Percentiles rank a stretch among this genome's conserved stretches.
These are phyloP conservation scores for Quambalaria eucalypti DNA, from an alignment of 1,284 basidiomycete species.

Conservation along the genomic window DNA sequence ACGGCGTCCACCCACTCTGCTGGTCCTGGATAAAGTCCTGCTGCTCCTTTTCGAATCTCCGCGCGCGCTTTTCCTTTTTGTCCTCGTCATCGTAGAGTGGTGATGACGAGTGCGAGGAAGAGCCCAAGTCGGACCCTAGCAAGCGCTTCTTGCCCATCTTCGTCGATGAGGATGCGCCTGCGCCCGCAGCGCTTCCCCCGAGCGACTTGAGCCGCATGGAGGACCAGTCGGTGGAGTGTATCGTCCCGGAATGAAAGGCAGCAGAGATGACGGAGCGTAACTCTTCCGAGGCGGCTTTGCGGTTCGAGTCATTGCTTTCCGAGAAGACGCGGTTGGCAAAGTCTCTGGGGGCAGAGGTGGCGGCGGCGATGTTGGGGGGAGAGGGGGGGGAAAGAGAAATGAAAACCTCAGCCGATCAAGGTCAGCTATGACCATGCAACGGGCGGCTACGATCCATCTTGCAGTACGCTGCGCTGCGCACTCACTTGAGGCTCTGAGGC, in stretches of 20 bases:
- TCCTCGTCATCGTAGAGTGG: conserved; percentile 22
- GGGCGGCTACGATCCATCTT: not conserved
- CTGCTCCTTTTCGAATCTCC: conserved; percentile 41
- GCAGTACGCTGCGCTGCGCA: not conserved
- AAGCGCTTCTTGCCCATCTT: conserved; percentile 22
- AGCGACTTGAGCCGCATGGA: conserved; percentile 71
- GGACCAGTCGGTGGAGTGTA: conserved; percentile 82
- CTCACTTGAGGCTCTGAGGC: conserved; percentile 26
- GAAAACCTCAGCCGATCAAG: not conserved
- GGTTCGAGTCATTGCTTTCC: conserved; percentile 46
- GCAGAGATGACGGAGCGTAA: conserved; percentile 48
- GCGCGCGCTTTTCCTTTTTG: conserved; percentile 39
- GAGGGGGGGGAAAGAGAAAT: not conserved
- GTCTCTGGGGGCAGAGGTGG: too few relatives aligned
- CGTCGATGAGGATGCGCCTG: not conserved
- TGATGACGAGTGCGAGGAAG: not conserved
- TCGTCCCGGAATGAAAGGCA: conserved; percentile 56
- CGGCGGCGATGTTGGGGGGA: not conserved
- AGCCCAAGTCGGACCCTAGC: conserved; percentile 38
- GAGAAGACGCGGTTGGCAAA: conserved; percentile 40
- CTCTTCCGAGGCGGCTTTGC: conserved; percentile 48
- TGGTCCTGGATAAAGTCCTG: conserved; percentile 25
- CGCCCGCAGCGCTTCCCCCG: conserved; percentile 14
- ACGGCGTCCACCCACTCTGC: conserved; percentile 20
- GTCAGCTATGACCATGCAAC: too few relatives aligned